Evolutionary conservation across 257 asterid species (phyloP).

Genomic region (Paulownia fortunei): DNA sequence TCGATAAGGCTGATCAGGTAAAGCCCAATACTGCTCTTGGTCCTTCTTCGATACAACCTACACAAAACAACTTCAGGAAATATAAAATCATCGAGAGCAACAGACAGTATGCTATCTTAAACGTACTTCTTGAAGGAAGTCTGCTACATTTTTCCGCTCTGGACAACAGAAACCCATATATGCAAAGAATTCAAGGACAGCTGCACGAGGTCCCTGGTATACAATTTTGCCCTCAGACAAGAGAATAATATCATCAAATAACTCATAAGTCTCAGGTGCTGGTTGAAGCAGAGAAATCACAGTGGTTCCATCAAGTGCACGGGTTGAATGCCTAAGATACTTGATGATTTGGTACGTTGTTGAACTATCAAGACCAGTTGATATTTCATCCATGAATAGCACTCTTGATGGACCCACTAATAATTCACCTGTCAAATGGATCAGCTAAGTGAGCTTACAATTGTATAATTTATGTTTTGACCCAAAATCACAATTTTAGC

Average conservation of each 20-base stretch:
- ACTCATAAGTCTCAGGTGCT: conserved; percentile 94
- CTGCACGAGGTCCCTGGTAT: conserved; percentile 86
- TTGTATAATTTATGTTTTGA: conserved; percentile 10
- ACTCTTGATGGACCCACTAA: conserved; percentile 87
- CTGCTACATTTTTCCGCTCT: conserved; percentile 88
- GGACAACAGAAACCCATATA: conserved; percentile 89
- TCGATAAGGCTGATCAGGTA: conserved; percentile 64
- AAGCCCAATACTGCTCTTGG: conserved; percentile 92
- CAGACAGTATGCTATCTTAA: conserved; percentile 24
- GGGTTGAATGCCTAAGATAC: conserved; percentile 81
- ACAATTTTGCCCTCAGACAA: conserved; percentile 90
- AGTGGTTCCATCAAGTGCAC: conserved; percentile 81
- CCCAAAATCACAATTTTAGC: conserved; percentile 29
- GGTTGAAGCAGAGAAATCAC: conserved; percentile 95
- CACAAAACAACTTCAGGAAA: conserved; percentile 34
- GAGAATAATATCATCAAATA: conserved; percentile 88
- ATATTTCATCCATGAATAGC: conserved; percentile 94
- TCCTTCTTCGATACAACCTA: conserved; percentile 91
- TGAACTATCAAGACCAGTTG: conserved; percentile 96
- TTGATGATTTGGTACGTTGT: conserved; percentile 85
- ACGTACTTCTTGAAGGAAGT: conserved; percentile 95
- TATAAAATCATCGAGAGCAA: conserved; percentile 17
- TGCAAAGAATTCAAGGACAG: conserved; percentile 73
- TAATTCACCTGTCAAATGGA: conserved; percentile 75
- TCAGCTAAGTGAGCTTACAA: conserved; percentile 36